Evolutionary conservation across 768 basidiomycete genomes (phyloP).

Genomic region (Mycena galopus): DNA sequence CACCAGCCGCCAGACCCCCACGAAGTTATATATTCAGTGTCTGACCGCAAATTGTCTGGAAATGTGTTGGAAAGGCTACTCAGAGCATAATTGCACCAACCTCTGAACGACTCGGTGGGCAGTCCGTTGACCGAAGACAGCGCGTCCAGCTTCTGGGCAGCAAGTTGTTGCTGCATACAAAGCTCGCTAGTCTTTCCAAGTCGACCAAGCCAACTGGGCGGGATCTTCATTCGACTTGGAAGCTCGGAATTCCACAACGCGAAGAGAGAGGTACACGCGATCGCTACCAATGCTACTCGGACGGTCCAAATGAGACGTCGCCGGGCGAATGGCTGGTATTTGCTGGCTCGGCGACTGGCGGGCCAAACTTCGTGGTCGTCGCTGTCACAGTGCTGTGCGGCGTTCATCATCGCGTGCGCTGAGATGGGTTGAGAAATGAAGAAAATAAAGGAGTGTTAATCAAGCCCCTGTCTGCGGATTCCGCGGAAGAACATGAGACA

Average conservation of each 20-base stretch:
- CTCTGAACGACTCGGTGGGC: slow-evolving; percentile 18
- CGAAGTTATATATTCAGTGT: slow-evolving; percentile 25
- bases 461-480: too few relatives aligned
- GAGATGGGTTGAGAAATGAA: neutral
- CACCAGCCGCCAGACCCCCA: slow-evolving; percentile 30
- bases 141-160: neutral
- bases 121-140: slow-evolving; percentile 1
- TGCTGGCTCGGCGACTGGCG: neutral
- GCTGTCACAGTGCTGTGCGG: neutral
- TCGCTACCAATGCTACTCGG: neutral
- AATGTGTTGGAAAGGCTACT: neutral
- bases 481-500: too few relatives aligned
- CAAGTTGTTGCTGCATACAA: neutral
- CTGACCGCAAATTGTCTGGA: slow-evolving; percentile 25
- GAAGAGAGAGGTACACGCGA: slow-evolving; percentile 7
- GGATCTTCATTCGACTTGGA: neutral
- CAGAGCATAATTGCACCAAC: slow-evolving; percentile 15
- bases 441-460: neutral
- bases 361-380: neutral
- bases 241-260: slow-evolving; percentile 4
- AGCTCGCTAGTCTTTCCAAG: neutral
- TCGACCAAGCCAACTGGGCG: neutral
- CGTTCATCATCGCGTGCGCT: neutral
- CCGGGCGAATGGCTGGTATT: neutral
- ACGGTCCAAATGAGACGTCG: slow-evolving; percentile 8